A percentile compares a stretch with the other conserved stretches of the same genome.
These are phyloP conservation scores for Thalia dealbata DNA, from an alignment of 176 grass and related monocot species.

Conservation along the genomic window DNA sequence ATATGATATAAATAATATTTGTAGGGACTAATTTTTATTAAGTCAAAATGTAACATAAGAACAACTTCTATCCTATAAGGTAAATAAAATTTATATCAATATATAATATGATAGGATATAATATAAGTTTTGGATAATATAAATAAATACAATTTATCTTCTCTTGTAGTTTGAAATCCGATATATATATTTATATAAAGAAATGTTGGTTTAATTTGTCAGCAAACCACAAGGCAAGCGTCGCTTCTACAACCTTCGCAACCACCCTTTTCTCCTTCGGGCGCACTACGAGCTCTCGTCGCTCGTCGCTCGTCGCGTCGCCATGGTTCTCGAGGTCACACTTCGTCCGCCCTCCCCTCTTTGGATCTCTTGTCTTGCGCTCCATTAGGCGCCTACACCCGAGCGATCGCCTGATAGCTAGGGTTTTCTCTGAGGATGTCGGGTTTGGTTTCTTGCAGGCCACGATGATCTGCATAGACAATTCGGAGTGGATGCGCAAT, in stretches of 20 bases:
- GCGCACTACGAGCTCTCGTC: background rate
- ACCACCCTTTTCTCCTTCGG: too few relatives aligned
- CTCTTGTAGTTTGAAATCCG: too few relatives aligned
- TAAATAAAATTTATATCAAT: too few relatives aligned
- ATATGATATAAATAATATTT: too few relatives aligned
- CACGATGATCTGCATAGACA: constrained; percentile 98
- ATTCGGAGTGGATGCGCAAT: constrained; percentile 99
- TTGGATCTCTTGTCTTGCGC: background rate
- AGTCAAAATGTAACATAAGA: too few relatives aligned
- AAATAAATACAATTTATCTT: too few relatives aligned
- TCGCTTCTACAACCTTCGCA: background rate
- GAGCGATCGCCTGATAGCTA: background rate
- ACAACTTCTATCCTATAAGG: too few relatives aligned
- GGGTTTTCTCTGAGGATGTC: constrained; percentile 3
- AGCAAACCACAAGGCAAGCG: background rate
- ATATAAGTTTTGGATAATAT: too few relatives aligned
- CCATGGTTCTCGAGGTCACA: constrained; percentile 92
- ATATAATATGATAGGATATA: too few relatives aligned
- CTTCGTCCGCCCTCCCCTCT: background rate
- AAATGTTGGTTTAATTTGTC: background rate
- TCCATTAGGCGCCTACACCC: background rate
- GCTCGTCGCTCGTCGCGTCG: background rate
- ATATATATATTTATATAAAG: too few relatives aligned
- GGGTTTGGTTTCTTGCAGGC: constrained; percentile 40
- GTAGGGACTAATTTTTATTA: too few relatives aligned